Evolutionary conservation across 1,139 yeast genomes (phyloP), one percentile per base, ranked within the genome.

Genomic region (Sugiyamaella castrensis): DNA sequence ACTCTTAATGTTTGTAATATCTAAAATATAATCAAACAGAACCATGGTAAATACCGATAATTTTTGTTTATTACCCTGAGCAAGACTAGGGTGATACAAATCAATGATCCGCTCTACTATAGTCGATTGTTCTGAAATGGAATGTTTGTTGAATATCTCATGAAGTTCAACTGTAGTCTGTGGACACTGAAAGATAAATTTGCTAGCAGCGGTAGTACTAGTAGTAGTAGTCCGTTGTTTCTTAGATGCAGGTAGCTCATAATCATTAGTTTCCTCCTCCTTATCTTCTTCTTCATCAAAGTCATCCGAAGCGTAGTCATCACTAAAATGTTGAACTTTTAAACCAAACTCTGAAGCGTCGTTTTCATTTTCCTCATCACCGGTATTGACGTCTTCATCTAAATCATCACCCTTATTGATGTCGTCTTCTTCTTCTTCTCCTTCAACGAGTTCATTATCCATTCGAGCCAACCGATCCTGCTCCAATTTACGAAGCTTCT

Each of bases 51-150:
- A 85, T 9, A 63, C 64, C 34, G 83, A 84, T 61, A 87, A 71
- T 61, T 79, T 83, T 51, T 81, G 87, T 64, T 88, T 89, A 65
- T 92, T 89, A 1, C 95, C 97, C 50, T 75, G 79, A 4, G 87
- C 87, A 47, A 87, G 72, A 57, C 83, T 80, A 11, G 97, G 96
- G 54, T 86, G 89, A 66, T 84, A 81, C 0, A 73, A 64, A 44
- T 76, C 76, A 50, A 87, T 70, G 39, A 89, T 76, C 47, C 76
- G 74, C 48, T 77, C 76, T 32, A 87, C 72, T 39, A 77, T 71
- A 3, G 67, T 60, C 8, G 78, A 70, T 36, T 81, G 80, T 24
- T 79, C 75, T 11, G 62, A 63, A 29, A 72, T 63, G 1, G 73
- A 72, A 12, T 73, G 59, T 1, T 67, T 61, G n/a, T 67, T 64